Conservation (phyloP, 805 yeast genomes). For the Candida ipomoeae region DNA sequence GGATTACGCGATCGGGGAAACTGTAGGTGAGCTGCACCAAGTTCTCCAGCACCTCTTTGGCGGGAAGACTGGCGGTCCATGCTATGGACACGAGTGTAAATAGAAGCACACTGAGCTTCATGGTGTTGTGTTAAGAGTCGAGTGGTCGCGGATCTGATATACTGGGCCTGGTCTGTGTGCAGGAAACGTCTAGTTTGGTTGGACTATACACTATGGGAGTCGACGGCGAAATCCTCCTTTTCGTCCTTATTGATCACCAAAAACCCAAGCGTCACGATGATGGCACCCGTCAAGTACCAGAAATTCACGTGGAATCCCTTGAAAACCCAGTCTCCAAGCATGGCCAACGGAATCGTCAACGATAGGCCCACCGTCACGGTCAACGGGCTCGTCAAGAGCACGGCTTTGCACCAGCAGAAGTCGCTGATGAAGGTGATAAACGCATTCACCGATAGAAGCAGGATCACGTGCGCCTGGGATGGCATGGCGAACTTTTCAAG, state of each 20-base stretch:
- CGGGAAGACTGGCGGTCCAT: not conserved
- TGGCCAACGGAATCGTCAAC: slow-evolving; percentile 85
- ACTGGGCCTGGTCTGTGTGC: not conserved
- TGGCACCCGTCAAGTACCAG: slow-evolving; percentile 74
- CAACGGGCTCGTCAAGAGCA: slow-evolving; percentile 86
- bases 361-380: slow-evolving; percentile 95
- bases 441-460: slow-evolving; percentile 61
- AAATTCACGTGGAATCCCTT: slow-evolving; percentile 59
- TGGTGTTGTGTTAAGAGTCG: not conserved
- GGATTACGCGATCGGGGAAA: slow-evolving; percentile 9
- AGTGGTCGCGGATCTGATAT: not conserved
- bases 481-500: slow-evolving; percentile 76
- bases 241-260: slow-evolving; percentile 79
- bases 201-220: slow-evolving; percentile 1
- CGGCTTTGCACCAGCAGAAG: slow-evolving; percentile 94
- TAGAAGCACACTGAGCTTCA: not conserved
- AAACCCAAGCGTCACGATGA: slow-evolving; percentile 75
- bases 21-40: slow-evolving; percentile 6
- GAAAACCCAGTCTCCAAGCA: slow-evolving; percentile 81
- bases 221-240: slow-evolving; percentile 48
- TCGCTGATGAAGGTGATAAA: slow-evolving; percentile 80
- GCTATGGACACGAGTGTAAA: not conserved
- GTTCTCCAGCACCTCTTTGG: not conserved
- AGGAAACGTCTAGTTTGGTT: not conserved
- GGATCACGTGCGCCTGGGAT: slow-evolving; percentile 43